A percentile compares a stretch with the other conserved stretches of the same genome.
Evolutionary conservation across 495 filamentous ascomycete genomes (phyloP).

Genomic region (Pyronema domesticum): DNA sequence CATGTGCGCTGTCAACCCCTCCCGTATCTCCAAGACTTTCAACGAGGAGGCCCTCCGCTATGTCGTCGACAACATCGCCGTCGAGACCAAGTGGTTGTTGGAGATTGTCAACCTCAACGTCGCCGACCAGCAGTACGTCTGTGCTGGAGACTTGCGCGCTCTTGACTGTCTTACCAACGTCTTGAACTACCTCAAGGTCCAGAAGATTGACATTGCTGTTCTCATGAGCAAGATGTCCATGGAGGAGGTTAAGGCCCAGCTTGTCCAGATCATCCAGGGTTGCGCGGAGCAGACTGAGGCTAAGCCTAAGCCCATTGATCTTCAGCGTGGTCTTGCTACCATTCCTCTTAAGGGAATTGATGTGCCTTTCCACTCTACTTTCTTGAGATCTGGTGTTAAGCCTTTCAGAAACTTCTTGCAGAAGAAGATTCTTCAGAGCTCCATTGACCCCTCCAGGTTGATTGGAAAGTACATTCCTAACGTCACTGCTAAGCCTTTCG

Average conservation of each 20-base stretch:
- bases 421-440: constrained; percentile 98
- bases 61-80: constrained; percentile 79
- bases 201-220: constrained; percentile 89
- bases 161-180: constrained; percentile 86
- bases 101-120: constrained; percentile 99
- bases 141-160: constrained; percentile 87
- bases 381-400: constrained; percentile 92
- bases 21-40: constrained; percentile 91
- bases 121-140: constrained; percentile 96
- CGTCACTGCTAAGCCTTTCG: constrained; percentile 87
- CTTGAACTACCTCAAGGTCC: constrained; percentile 81
- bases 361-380: constrained; percentile 97
- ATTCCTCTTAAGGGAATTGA: constrained; percentile 95
- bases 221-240: constrained; percentile 67
- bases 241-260: constrained; percentile 57
- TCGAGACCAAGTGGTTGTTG: constrained; percentile 82
- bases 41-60: constrained; percentile 92
- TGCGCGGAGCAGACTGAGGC: constrained; percentile 68
- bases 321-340: constrained; percentile 89
- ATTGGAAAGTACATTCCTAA: constrained; percentile 98
- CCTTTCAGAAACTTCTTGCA: constrained; percentile 92
- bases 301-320: constrained; percentile 71
- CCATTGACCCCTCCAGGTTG: constrained; percentile 88
- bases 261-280: constrained; percentile 69
- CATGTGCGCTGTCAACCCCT: constrained; percentile 98